Evolutionary conservation across 192 early-diverging fungal genomes (phyloP), one percentile per base, ranked within the genome.

Genomic region (Glomus cerebriforme): DNA sequence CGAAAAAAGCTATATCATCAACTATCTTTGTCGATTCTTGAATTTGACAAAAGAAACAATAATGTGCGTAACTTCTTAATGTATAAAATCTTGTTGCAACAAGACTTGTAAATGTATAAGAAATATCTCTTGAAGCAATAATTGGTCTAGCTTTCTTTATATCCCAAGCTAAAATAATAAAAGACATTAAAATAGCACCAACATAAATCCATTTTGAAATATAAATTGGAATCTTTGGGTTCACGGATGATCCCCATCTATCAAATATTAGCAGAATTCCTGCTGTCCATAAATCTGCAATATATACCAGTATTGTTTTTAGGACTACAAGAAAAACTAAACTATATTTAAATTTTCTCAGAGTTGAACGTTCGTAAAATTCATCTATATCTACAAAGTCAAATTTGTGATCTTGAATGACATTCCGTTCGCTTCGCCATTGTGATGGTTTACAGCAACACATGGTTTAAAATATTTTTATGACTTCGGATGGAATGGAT

Each of bases 311-410:
- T 47, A 93, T 86, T 19, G 91, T 89, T 77, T 92, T 91, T 78
- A 96, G 83, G 7, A 93, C 87, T 24, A 87, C 84, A 29, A 92
- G 80, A 79, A 90, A 92, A 31, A 94, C 79, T 13, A 86, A 63
- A 35, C 85, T 79, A 75, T 94, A 93, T 29, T 80, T 80, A 35
- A 91, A 77, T 58, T 84, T 83, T 7, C 78, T 69, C 77, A 79
- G 75, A 65, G 82, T 87, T 13, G 80, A 84, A 7, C 80, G 79
- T 65, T 86, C 81, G 13, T 83, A 35, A 86, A 93, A 95, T 75
- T 94, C 92, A 13, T 94, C 90, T 45, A 94, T 86, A 75, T 96
- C 92, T 67, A 96, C 86, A 83, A 91, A 94, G 85, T 95, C 94
- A 81, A 96, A 96, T 82, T 94, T 95, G 86, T 96, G 93, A 86